phyloP scores from a whole-genome alignment of 208 protist species.

The Trypanosomatidae sp. region DNA sequence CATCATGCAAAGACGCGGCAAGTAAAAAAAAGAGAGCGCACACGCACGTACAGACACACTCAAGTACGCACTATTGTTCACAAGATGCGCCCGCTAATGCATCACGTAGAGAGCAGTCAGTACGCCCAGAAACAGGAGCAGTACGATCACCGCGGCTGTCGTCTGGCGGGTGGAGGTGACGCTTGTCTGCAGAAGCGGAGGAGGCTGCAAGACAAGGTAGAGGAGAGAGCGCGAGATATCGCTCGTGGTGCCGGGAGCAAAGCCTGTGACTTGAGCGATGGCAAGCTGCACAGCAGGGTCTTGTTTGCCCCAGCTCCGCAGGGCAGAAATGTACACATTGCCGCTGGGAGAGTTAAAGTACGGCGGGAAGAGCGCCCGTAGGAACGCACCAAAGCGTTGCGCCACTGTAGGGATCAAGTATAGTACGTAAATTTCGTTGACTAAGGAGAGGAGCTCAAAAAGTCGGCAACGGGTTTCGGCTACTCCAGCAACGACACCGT shows the following conservation, averaged over 20 bases:
- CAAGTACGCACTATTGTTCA: background rate
- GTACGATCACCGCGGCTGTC: constrained; percentile 12
- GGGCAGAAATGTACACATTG: constrained; percentile 25
- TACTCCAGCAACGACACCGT: constrained; percentile 20
- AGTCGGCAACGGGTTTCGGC: constrained; percentile 33
- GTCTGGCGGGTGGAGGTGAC: constrained; percentile 19
- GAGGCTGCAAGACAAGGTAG: constrained; percentile 37
- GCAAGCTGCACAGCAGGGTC: constrained; percentile 56
- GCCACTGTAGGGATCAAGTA: constrained; percentile 19
- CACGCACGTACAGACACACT: background rate
- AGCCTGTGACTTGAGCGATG: constrained; percentile 29
- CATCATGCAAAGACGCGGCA: background rate
- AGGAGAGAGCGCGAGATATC: constrained; percentile 46
- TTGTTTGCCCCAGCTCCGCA: constrained; percentile 31
- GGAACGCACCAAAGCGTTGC: constrained; percentile 7
- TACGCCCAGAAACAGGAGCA: constrained; percentile 21
- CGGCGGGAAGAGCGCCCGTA: constrained; percentile 14
- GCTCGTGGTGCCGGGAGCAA: constrained; percentile 34
- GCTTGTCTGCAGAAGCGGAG: constrained; percentile 36
- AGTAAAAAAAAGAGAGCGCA: background rate
- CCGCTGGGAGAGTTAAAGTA: background rate
- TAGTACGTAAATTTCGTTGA: constrained; percentile 39
- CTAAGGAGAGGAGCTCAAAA: constrained; percentile 27
- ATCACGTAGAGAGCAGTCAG: constrained; percentile 21
- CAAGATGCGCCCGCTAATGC: background rate